Conservation (phyloP, 2,329 filamentous ascomycete genomes). For the Sclerotinia glacialis region DNA sequence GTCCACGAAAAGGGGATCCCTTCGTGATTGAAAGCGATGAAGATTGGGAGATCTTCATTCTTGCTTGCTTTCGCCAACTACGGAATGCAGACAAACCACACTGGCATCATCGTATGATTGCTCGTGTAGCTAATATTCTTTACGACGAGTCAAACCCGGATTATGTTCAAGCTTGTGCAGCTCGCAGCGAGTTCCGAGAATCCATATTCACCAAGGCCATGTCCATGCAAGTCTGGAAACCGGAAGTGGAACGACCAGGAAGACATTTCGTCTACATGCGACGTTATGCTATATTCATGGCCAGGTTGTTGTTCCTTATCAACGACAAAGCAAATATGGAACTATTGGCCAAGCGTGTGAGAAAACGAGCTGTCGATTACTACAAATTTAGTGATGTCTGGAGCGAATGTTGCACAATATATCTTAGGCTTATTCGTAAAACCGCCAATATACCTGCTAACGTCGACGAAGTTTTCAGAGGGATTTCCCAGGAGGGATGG, state of each 20-base stretch:
- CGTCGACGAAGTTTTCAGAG: slow-evolving; percentile 65
- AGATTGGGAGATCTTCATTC: slow-evolving; percentile 59
- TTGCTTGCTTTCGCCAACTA: slow-evolving; percentile 43
- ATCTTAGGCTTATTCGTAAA: slow-evolving; percentile 52
- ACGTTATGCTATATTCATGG: slow-evolving; percentile 67
- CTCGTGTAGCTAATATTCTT: slow-evolving; percentile 58
- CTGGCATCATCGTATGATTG: slow-evolving; percentile 73
- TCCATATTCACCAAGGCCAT: slow-evolving; percentile 75
- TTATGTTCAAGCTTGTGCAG: slow-evolving; percentile 48
- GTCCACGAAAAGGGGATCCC: slow-evolving; percentile 35
- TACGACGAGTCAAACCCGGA: slow-evolving; percentile 54
- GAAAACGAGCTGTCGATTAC: slow-evolving; percentile 59
- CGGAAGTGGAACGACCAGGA: slow-evolving; percentile 66
- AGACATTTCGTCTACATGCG: slow-evolving; percentile 71
- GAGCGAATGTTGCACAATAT: slow-evolving; percentile 35
- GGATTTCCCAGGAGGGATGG: slow-evolving; percentile 64
- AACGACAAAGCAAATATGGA: slow-evolving; percentile 63
- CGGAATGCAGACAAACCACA: slow-evolving; percentile 62
- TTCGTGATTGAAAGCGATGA: slow-evolving; percentile 39
- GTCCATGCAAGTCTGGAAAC: slow-evolving; percentile 70
- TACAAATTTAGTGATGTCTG: slow-evolving; percentile 34
- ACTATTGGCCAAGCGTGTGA: slow-evolving; percentile 59
- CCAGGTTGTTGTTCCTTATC: slow-evolving; percentile 57
- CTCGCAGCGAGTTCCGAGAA: slow-evolving; percentile 63
- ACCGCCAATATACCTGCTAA: slow-evolving; percentile 56